Evolutionary conservation across 495 filamentous ascomycete genomes (phyloP), one percentile per base, ranked within the genome.

Genomic region (Rusavskia elegans): DNA sequence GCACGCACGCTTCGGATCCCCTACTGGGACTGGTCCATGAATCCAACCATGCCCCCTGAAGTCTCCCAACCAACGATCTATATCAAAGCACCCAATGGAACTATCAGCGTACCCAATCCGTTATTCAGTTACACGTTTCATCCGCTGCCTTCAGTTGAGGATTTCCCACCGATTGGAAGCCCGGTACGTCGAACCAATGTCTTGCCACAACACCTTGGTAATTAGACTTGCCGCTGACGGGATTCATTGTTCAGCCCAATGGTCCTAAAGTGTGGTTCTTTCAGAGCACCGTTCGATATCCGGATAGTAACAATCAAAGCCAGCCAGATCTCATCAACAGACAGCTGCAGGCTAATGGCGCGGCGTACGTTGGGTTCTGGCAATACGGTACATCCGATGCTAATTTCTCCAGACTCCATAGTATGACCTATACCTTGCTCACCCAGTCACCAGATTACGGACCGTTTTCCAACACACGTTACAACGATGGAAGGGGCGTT

Each of bases 21-120:
- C 3, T 81, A 73, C 55, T 81, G 74, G 67, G 77, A 81, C 61
- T 81, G 77, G 76, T 73, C 70, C 5, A 58, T 59, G 17, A 67
- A 62, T 45, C 53, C 67, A 50, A 63, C 55, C 35, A 65, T 67
- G 51, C 66, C 65, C n/a, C 55, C 51, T 38, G 49, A 58, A 29
- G 39, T 68, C 56, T 66, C 57, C 38, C 52, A 65, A 48, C 56
- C 66, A 0, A 63, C 27, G 9, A 64, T 76, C 29, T 57, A 50
- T 16, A 64, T 75, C 51, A 65, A 64, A 52, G 71, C 64, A n/a
- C 68, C 56, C 57, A 48, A 55, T 56, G 61, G 57, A 40, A 44
- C 53, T 39, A 45, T 58, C 63, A 59, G 21, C 38, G 60, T 63
- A 44, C 55, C 16, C 19, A 66, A 71, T 59, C 68, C 68, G 1